These are phyloP conservation scores for Talaromyces trachyspermus DNA, from an alignment of 495 filamentous ascomycete genomes.

Conservation along the genomic window DNA sequence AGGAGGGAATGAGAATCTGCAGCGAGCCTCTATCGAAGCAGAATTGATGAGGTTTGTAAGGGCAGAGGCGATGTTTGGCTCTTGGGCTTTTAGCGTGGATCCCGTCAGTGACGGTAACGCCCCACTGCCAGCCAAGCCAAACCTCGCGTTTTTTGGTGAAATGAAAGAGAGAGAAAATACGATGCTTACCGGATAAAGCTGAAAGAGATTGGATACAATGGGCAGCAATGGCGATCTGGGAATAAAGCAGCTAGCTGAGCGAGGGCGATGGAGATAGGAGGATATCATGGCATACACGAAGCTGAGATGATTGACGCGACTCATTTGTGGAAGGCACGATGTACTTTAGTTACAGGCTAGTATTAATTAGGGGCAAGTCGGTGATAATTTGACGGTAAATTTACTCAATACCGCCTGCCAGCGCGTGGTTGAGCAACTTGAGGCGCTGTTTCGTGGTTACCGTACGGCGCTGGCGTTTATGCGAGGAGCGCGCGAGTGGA, in stretches of 20 bases:
- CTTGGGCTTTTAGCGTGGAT: constrained; percentile 40
- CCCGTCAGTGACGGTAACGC: constrained; percentile 29
- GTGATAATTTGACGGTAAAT: too few species aligned
- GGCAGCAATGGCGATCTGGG: constrained; percentile 3
- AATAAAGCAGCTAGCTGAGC: neutral
- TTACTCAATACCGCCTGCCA: too few species aligned
- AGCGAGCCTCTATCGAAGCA: neutral
- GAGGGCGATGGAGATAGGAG: neutral
- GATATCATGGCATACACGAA: neutral
- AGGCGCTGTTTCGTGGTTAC: too few species aligned
- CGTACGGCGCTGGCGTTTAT: too few species aligned
- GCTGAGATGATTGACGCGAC: neutral
- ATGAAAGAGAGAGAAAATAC: neutral
- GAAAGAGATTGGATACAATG: constrained; percentile 1
- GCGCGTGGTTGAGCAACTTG: too few species aligned
- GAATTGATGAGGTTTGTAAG: constrained; percentile 30
- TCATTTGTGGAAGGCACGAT: neutral
- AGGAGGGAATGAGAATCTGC: neutral
- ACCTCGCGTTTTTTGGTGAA: constrained; percentile 4
- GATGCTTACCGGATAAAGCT: constrained; percentile 7
- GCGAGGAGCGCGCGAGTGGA: constrained; percentile 12
- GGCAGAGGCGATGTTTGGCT: constrained; percentile 41
- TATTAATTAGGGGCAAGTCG: too few species aligned
- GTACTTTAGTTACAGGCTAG: too few species aligned
- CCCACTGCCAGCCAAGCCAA: constrained; percentile 25